Base-by-base conservation (phyloP, 1,284 basidiomycete genomes). In the Moesziomyces sp. region DNA sequence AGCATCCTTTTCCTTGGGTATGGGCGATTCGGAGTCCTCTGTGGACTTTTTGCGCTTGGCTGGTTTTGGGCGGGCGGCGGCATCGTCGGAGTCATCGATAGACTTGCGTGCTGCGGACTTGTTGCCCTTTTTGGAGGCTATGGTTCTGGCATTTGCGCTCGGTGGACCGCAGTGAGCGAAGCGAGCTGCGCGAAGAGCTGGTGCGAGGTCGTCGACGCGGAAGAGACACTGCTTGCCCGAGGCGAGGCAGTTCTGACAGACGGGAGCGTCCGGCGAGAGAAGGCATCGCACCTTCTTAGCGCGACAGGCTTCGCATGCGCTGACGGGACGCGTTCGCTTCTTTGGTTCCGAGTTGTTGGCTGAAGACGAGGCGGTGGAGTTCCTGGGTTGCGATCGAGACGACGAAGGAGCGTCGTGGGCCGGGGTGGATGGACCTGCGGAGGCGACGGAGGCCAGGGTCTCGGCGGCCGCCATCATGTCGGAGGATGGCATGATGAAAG, bases 271-370 rank as follows among this genome's bases (percentile, higher is more conserved):
- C 2, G 76, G 74, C 13, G 69, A 64, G 21, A 81, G 74, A 42
- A 73, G 60, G 48, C 79, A 81, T 33, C 74, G 75, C 33, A 80
- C 76, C 60, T 81, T 81, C 45, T 81, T 80, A 21, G 74, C 69
- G 4, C 79, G 74, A 45, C 78, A 81, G 8, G 73, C 69, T 42
- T 81, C 79, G 52, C 79, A 81, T 2, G 79, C 79, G 44, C 73
- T 76, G 44, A 81, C 73, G 19, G 79, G 79, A 10, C 79, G 52
- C 11, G 79, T 81, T 23, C 77, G 66, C 70, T 76, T 79, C 49
- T 79, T 81, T 33, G 77, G 73, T 24, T 76, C 69, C 19, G 53
- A 56, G 8, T 3, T 10, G 30, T 33, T 33, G 30, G 30, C 30
- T 3, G 30, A 33, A 10, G 30, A 33, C 30, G 47, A 46, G 23